Evolutionary conservation across 345 rosid genomes (phyloP), one percentile per base, ranked within the genome.

Genomic region (Reutealis trisperma): DNA sequence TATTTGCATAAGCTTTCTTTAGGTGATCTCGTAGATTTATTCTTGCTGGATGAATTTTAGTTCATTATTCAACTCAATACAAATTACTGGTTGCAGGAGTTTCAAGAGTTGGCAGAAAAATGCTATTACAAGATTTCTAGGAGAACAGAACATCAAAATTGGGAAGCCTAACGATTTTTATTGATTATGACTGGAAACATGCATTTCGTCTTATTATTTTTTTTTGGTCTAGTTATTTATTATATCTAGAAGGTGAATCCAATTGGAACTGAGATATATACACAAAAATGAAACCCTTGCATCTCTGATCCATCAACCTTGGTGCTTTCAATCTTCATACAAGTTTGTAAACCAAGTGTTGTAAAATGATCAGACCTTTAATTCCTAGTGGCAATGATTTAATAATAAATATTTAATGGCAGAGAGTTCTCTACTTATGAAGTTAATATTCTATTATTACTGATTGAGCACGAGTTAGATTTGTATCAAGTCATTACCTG

Each of bases 91-190:
- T 77, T 74, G 70, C 87, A 95, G 96, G 91, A 95, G 99, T 82
- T 95, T 92, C 81, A 93, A 95, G 84, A 68, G 97, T 67, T 90
- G 98, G 99, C 97, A 93, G 89, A 95, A 81, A 80, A 90, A 81
- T 83, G 96, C 93, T 30, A 88, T 95, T 67, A 86, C 79, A 44
- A 89, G 75, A 59, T 96, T 85, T 82, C 83, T 91, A 55, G 84
- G 78, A 18, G 96, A 92, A 80, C 84, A 77, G 84, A 87, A 84
- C 70, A 88, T 95, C 16, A 78, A 64, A 67, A 66, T 78, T 57
- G 81, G 72, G 58, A 78, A 78, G 71, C 72, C 81, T 5, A 64
- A 45, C 21, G 81, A 78, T 66, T 78, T 78, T 15, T 44, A 45
- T 72, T 72, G 15, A 64, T 6, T 27, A 24, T 3, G 14, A 27